Evolutionary conservation across 225 moss, liverwort and hornwort genomes (phyloP).

Genomic region (Sphagnum contortum): DNA sequence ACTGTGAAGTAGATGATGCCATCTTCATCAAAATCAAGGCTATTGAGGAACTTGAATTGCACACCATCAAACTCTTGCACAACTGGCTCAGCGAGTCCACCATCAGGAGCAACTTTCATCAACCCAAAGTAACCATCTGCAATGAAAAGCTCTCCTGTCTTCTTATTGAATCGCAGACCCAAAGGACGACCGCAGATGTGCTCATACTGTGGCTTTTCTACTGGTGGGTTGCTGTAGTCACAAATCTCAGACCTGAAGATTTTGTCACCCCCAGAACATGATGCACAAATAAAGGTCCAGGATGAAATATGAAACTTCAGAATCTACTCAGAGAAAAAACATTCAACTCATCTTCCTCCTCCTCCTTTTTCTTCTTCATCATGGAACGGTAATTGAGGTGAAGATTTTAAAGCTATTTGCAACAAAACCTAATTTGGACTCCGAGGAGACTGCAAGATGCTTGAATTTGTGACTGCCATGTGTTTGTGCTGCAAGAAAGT

Average conservation of each 20-base stretch:
- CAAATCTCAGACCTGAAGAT: conserved; percentile 42
- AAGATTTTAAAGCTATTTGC: neutral
- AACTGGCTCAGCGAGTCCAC: conserved; percentile 65
- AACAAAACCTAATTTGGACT: too few species aligned
- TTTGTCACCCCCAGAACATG: neutral
- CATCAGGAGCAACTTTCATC: conserved; percentile 60
- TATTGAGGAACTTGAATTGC: conserved; percentile 43
- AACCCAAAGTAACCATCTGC: conserved; percentile 75
- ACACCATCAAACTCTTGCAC: conserved; percentile 40
- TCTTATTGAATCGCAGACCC: conserved; percentile 66
- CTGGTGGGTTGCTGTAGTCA: conserved; percentile 34
- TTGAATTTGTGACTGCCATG: too few species aligned
- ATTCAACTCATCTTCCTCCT: too few species aligned
- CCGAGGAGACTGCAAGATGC: too few species aligned
- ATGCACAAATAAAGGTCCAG: neutral
- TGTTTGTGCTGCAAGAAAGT: too few species aligned
- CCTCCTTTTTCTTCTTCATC: neutral
- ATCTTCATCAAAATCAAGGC: conserved; percentile 74
- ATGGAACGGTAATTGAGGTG: neutral
- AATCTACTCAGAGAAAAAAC: too few species aligned
- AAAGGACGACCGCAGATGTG: conserved; percentile 72
- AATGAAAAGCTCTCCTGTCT: conserved; percentile 57
- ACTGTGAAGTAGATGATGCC: conserved; percentile 74
- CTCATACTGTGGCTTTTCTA: conserved; percentile 35
- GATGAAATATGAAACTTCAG: too few species aligned